Evolutionary conservation across 2,329 filamentous ascomycete genomes (phyloP).

Genomic region (Coleophoma cylindrospora): DNA sequence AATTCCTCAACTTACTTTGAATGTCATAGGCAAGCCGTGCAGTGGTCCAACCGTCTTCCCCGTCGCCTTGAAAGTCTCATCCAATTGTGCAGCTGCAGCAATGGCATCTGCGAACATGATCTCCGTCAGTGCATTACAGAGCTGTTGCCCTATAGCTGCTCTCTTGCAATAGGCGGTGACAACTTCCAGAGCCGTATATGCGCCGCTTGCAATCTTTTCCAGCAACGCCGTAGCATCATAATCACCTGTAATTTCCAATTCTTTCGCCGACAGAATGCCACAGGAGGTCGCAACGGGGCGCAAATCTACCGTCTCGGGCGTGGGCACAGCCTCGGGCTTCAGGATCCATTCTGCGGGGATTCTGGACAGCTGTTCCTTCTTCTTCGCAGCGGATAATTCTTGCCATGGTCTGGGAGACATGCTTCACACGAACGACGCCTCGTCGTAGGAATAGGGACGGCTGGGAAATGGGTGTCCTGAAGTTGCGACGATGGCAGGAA

Average conservation of each 20-base stretch:
- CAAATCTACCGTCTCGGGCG: slow-evolving; percentile 7
- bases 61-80: slow-evolving; percentile 32
- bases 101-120: slow-evolving; percentile 35
- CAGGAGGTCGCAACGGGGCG: slow-evolving; percentile 9
- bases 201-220: slow-evolving; percentile 14
- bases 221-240: slow-evolving; percentile 19
- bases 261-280: slow-evolving; percentile 17
- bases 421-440: neutral
- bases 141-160: slow-evolving; percentile 41
- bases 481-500: too few relatives aligned
- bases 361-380: slow-evolving; percentile 10
- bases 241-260: slow-evolving; percentile 21
- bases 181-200: slow-evolving; percentile 28
- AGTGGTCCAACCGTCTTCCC: slow-evolving; percentile 47
- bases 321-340: slow-evolving; percentile 2
- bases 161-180: slow-evolving; percentile 42
- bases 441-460: too few relatives aligned
- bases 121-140: slow-evolving; percentile 36
- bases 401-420: slow-evolving; percentile 8
- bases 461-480: too few relatives aligned
- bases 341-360: slow-evolving; percentile 14
- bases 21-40: slow-evolving; percentile 50
- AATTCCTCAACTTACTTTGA: slow-evolving; percentile 36
- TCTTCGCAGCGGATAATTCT: slow-evolving; percentile 12
- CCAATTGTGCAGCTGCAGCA: slow-evolving; percentile 33